Evolutionary conservation across 2,329 filamentous ascomycete genomes (phyloP).

Genomic region (Fusarium fracticaudum): DNA sequence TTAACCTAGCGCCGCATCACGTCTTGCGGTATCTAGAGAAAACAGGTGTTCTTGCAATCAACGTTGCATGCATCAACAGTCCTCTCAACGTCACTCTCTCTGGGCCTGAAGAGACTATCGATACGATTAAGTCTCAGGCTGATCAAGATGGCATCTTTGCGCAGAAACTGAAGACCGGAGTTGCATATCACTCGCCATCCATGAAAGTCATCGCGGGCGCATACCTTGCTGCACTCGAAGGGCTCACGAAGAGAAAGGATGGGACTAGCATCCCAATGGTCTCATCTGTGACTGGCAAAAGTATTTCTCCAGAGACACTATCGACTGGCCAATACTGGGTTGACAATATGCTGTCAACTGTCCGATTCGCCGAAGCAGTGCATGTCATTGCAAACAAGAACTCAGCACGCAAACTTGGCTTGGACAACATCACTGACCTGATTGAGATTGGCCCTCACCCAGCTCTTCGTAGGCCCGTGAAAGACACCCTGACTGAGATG

Average conservation of each 20-base stretch:
- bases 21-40: background rate
- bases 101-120: constrained; percentile 53
- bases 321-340: constrained; percentile 52
- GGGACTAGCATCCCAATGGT: constrained; percentile 21
- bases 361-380: constrained; percentile 49
- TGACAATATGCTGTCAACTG: constrained; percentile 48
- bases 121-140: constrained; percentile 46
- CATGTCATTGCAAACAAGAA: background rate
- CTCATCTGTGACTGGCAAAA: constrained; percentile 53
- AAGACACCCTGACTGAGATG: background rate
- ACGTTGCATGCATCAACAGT: constrained; percentile 59
- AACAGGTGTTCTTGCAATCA: background rate
- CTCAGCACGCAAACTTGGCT: background rate
- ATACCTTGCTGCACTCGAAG: constrained; percentile 47
- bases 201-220: constrained; percentile 58
- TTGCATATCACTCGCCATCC: constrained; percentile 61
- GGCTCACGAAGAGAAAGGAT: background rate
- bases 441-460: constrained; percentile 42
- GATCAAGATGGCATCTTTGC: constrained; percentile 55
- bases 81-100: constrained; percentile 59
- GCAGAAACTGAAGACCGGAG: constrained; percentile 55
- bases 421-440: background rate
- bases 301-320: constrained; percentile 48
- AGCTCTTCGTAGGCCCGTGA: constrained; percentile 28
- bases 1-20: constrained; percentile 11